Base-by-base conservation (phyloP, 352 stramenopile species). In the Peronospora tabacina region DNA sequence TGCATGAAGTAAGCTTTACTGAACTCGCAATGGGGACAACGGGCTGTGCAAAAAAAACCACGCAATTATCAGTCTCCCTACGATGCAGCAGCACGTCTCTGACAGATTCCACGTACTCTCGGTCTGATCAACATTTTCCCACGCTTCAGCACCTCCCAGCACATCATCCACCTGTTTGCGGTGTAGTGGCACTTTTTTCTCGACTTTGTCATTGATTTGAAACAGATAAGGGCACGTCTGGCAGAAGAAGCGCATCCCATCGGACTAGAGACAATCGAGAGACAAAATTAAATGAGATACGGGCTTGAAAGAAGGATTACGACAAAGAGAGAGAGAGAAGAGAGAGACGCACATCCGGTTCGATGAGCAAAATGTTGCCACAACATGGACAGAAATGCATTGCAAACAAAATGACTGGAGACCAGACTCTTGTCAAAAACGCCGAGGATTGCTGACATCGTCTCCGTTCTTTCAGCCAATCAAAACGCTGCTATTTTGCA, bases 1-100 rank as follows among this genome's bases (percentile, higher is more conserved):
- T 99, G 96, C 93, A 99, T 98, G 77, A 99, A 99, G 75, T 99
- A 99, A 10, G 97, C 97, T 67, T 98, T 89, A 34, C 79, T 89
- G 70, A 95, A 82, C 62, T 95, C 84, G 64, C 96, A 99, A 60
- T 89, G 75, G 3, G 96, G 95, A 69, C 97, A 99, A 33, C 81
- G 75, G 29, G 83, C 86, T 94, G 45, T 1, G 41, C 2, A 46
- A 13, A 20, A 5, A 44, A 7, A 39, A 24, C 15, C 15, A 42
- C 36, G 13, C 7, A 42, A 24, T 43, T 5, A 4, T 32, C 28
- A 52, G 26, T 46, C 19, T 28, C 24, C 24, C 42, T 19, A 17
- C 20, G 10, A n/a, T 33, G 7, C 28, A 62, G 15, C 8, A 43
- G 13, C 2, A n/a, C 13, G 16, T 19, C 7, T n/a, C 13, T n/a